Base-by-base conservation (phyloP, 495 filamentous ascomycete genomes). In the Bacidia rubella region DNA sequence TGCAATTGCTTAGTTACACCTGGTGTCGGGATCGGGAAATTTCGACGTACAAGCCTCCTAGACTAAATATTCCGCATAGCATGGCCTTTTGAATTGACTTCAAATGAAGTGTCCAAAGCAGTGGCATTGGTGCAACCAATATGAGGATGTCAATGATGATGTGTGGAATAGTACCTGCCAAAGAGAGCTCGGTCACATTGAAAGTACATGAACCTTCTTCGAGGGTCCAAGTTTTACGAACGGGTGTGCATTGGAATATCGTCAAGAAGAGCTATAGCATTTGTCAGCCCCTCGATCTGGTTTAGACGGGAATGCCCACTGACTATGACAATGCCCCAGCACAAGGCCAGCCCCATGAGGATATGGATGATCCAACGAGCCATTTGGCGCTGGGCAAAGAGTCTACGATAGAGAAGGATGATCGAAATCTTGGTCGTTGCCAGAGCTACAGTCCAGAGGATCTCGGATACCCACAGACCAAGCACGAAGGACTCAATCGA, bases 341-440 rank as follows among this genome's bases (percentile, higher is more conserved):
- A 22, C 17, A 63, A 21, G 15, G 66, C 60, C 3, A 63, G 5
- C 1, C 43, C 47, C 19, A 63, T 65, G 29, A 68, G 61, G 40
- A 64, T 52, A 49, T 64, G 64, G 25, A 67, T 51, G 10, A 57
- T 45, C 21, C 65, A 54, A 23, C 53, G 43, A n/a, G 55, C 20
- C 32, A 10, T 19, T 44, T 24, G n/a, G 1, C 23, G 15, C 27
- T 40, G 57, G 27, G 47, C 53, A 51, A 71, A 65, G 55, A 71
- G 67, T n/a, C 69, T 68, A 2, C 63, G 53, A 46, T 72, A 73
- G 46, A 72, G 66, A 19, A 66, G 46, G 4, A 73, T 59, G n/a
- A 73, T 60, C 2, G 68, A 68, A 1, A 66, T 39, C 51, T 70
- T 70, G 51, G 63, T 61, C 29, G 60, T 52, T 40, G 64, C 63